phyloP scores from a whole-genome alignment of 2,329 filamentous ascomycete species.

The Penicillium sp. region DNA sequence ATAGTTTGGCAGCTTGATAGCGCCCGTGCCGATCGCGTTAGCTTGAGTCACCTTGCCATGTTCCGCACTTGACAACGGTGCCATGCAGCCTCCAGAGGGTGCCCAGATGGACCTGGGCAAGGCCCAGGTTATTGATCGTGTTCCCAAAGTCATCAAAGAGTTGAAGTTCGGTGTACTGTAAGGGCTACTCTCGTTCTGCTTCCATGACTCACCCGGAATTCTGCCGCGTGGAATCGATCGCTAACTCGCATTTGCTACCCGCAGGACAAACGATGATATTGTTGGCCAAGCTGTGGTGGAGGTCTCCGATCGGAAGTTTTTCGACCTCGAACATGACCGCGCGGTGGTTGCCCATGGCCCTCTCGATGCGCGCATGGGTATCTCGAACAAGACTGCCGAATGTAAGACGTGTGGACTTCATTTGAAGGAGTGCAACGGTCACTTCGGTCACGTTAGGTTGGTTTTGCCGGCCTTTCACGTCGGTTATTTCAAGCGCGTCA shows the following conservation, averaged over 20 bases:
- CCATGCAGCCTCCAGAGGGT: conserved; percentile 42
- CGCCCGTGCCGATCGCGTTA: conserved; percentile 22
- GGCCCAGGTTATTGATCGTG: conserved; percentile 81
- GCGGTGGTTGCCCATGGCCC: conserved; percentile 76
- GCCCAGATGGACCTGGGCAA: conserved; percentile 56
- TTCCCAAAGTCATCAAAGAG: conserved; percentile 86
- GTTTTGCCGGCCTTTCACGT: conserved; percentile 93
- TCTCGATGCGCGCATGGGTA: conserved; percentile 81
- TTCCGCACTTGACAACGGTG: conserved; percentile 33
- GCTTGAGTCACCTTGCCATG: conserved; percentile 35
- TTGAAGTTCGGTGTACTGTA: conserved; percentile 92
- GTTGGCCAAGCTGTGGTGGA: conserved; percentile 92
- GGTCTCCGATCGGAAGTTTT: conserved; percentile 88
- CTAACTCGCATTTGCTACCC: conserved; percentile 13
- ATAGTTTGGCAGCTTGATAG: conserved; percentile 14
- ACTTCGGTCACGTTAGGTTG: conserved; percentile 90
- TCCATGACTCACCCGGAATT: neutral
- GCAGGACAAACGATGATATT: conserved; percentile 83
- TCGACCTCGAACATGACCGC: conserved; percentile 78
- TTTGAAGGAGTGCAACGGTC: conserved; percentile 81
- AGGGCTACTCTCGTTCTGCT: conserved; percentile 29
- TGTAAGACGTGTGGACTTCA: conserved; percentile 81
- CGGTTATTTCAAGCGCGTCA: conserved; percentile 90
- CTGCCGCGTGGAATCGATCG: conserved; percentile 11
- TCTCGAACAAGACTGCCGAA: conserved; percentile 72